Percentiles rank a stretch among this genome's conserved stretches.
phyloP scores from a whole-genome alignment of 2,329 filamentous ascomycete genomes.

The Knufia fluminis region DNA sequence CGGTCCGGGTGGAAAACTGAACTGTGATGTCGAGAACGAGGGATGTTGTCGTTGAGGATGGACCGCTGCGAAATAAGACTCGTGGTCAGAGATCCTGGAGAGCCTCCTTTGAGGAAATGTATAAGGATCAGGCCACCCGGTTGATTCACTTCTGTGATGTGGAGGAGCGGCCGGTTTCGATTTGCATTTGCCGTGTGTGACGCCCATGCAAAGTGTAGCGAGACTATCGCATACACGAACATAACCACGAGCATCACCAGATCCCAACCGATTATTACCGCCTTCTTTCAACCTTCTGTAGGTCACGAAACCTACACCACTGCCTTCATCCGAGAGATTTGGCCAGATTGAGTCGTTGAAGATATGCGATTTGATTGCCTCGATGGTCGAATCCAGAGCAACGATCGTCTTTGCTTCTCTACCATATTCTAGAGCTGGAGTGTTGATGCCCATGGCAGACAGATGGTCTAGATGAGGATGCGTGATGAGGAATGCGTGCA shows the following conservation, averaged over 20 bases:
- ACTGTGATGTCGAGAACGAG: neutral
- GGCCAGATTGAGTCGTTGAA: conserved; percentile 99
- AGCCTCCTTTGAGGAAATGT: conserved; percentile 31
- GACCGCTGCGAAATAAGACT: conserved; percentile 21
- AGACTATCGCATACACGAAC: conserved; percentile 80
- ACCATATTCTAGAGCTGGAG: conserved; percentile 70
- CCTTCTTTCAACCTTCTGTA: conserved; percentile 84
- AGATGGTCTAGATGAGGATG: conserved; percentile 97
- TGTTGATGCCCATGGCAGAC: conserved; percentile 85
- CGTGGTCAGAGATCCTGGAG: conserved; percentile 22
- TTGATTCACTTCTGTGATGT: conserved; percentile 50
- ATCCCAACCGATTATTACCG: conserved; percentile 72
- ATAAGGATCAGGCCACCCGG: conserved; percentile 38
- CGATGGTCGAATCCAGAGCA: conserved; percentile 77
- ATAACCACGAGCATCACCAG: conserved; percentile 72
- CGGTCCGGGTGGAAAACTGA: conserved; percentile 11
- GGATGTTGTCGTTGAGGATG: conserved; percentile 17
- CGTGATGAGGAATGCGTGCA: conserved; percentile 85
- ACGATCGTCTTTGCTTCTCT: conserved; percentile 74
- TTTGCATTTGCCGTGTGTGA: conserved; percentile 86
- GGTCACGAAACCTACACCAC: conserved; percentile 82
- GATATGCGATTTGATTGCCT: conserved; percentile 84
- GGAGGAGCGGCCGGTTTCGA: conserved; percentile 49
- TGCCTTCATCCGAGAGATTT: conserved; percentile 91
- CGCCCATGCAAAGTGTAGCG: conserved; percentile 75